Base-by-base conservation (phyloP, 345 rosid species). In the Corchorus olitorius region DNA sequence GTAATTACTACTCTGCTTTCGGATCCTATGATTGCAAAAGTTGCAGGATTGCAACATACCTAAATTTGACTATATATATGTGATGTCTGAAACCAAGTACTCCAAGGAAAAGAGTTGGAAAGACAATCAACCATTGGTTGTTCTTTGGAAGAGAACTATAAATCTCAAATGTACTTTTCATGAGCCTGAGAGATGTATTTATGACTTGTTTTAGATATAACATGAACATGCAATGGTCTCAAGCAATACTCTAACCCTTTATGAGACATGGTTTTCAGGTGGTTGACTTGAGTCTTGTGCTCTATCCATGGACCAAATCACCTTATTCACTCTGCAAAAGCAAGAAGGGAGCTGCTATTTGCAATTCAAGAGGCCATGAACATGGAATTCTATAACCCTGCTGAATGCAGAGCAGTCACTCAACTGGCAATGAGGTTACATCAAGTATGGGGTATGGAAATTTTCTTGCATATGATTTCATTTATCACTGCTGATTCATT, bases 401-500 rank as follows among this genome's bases (percentile, higher is more conserved):
- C 41, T n/a, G 14, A 65, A 65, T n/a, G 27, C 39, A n/a, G 17
- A 6, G 16, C 39, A 60, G 13, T 16, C 39, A 0, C 17, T 5
- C 49, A 22, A 74, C 83, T 95, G 77, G 86, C 93, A 55, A 80
- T 89, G 87, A 89, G 88, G 77, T 75, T 95, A 85, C 89, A 77
- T 52, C 93, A 89, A 80, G 77, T 87, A 35, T 90, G 97, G 97
- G 97, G 97, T 94, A 89, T 83, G 85, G 35, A 75, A 75, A n/a
- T n/a, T n/a, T n/a, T 39, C 69, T 14, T 46, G 16, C 12, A 1
- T 20, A 7, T 6, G 19, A n/a, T 5, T 39, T 5, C 5, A 2
- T 5, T 39, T 2, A 2, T 5, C 41, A 39, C 41, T 5, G 5
- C 41, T 5, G 5, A 39, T 5, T 5, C 41, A 2, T 2, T 5